Base-by-base conservation (phyloP, 139 green algal genomes). In the Deuterostichococcus epilithicus region DNA sequence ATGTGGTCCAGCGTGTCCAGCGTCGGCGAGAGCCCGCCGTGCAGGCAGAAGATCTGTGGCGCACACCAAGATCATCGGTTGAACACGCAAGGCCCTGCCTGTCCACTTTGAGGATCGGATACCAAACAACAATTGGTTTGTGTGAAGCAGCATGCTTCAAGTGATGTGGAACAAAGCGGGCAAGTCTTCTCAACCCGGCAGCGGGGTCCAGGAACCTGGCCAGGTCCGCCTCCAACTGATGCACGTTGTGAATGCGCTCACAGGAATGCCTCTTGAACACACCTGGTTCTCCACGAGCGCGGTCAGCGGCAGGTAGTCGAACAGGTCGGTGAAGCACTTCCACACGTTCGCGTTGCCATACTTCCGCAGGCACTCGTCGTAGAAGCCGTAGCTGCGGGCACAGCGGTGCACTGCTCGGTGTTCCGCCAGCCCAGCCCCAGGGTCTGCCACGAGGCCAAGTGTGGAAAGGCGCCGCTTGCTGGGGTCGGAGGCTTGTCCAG, bases 281-380 rank as follows among this genome's bases (percentile, higher is more conserved):
- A 92, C 92, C 88, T 94, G 86, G 85, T 92, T 94, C 82, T 99
- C 95, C 36, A 99, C 89, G 5, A 98, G 79, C 3, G 94, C 96
- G 10, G 96, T 98, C 3, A 99, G 86, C 1, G 96, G 96, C 72
- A 99, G 91, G 84, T 97, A 99, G 83, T 99, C 96, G 82, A 99
- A 99, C 28, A 99, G 81, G 84, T 99, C 96, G 18, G 96, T 99
- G 83, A 99, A 98, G 78, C 87, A 91, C 82, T 97, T 96, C 96
- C 96, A 99, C 35, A 99, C 94, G 30, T 98, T 96, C 13, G 96
- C 91, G 74, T 91, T 97, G 75, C 96, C 96, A 77, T 99, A 99
- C 83, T 99, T 99, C 23, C 96, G 86, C 66, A 99, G 84, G 89
- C 96, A 99, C 87, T 99, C 96, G 82, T 99, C 96, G 76, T 99